Evolutionary conservation across 257 asterid species (phyloP).

Genomic region (Perilla frutescens): DNA sequence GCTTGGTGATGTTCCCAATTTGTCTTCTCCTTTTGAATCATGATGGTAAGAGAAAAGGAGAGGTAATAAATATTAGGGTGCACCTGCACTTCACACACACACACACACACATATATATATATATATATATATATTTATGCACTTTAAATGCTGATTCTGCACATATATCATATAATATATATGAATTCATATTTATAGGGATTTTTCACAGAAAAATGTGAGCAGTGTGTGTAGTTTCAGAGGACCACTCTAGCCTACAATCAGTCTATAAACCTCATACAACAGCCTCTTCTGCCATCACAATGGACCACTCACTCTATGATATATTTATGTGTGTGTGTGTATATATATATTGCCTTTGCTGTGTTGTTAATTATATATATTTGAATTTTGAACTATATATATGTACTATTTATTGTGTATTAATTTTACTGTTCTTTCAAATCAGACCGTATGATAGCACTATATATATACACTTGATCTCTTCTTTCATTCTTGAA

Average conservation of each 20-base stretch:
- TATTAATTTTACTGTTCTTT: too few relatives aligned
- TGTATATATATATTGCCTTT: conserved; percentile 26
- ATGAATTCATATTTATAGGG: not conserved
- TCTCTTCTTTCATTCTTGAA: too few relatives aligned
- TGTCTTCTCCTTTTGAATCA: conserved; percentile 11
- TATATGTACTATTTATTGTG: too few relatives aligned
- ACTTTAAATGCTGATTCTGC: conserved; percentile 23
- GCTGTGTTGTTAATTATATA: not conserved
- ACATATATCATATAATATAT: not conserved
- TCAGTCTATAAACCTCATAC: conserved; percentile 22
- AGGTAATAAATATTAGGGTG: conserved; percentile 22
- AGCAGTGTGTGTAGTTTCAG: not conserved
- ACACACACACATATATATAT: not conserved
- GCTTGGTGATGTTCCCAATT: conserved; percentile 9
- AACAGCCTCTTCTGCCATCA: conserved; percentile 30
- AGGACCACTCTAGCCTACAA: conserved; percentile 45
- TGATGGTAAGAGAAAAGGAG: not conserved
- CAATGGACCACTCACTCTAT: conserved; percentile 37
- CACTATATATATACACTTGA: too few relatives aligned
- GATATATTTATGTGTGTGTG: not conserved
- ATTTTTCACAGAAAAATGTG: too few relatives aligned
- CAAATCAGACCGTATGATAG: too few relatives aligned
- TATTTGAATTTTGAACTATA: too few relatives aligned
- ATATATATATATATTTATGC: conserved; percentile 2
- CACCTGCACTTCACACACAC: conserved; percentile 21